Percentiles rank a stretch among this genome's conserved stretches.
Conservation (phyloP, 176 grass and related monocot species). For the Hordeum vulgare region MorexV3_pseudomolecules_assembly NC_058519.1:8742005-8742504, state of each 20-base stretch:
- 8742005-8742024: too few species aligned
- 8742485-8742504: constrained; percentile 87
- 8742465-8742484: constrained; percentile 92
- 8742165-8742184: not conserved
- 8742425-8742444: not conserved
- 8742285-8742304: constrained; percentile 51
- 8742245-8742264: not conserved
- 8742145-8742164: not conserved
- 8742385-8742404: not conserved
- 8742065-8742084: constrained; percentile 41
- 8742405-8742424: not conserved
- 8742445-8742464: constrained; percentile 16
- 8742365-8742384: not conserved
- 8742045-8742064: too few species aligned
- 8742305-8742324: constrained; percentile 50
- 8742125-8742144: constrained; percentile 42
- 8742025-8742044: too few species aligned
- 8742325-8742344: constrained; percentile 93
- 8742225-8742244: not conserved
- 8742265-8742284: constrained; percentile 32
- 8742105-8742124: constrained; percentile 76
- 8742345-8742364: constrained; percentile 78
- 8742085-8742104: constrained; percentile 67
- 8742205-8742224: not conserved
- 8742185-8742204: not conserved